These are phyloP conservation scores for Eucalyptus regnans DNA, from an alignment of 345 rosid genomes.

Conservation along the genomic window DNA sequence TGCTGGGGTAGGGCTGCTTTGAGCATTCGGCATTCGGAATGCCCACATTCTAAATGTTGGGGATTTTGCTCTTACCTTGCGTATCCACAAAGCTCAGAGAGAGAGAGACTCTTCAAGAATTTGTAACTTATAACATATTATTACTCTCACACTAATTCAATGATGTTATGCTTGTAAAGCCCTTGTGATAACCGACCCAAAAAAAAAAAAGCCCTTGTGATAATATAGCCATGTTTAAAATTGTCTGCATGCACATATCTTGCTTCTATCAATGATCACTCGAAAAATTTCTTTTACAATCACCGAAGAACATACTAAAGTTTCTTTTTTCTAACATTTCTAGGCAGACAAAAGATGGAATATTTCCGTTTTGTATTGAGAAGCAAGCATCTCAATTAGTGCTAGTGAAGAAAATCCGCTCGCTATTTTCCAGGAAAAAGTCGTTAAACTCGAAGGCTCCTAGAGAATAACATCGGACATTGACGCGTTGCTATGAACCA, in stretches of 20 bases:
- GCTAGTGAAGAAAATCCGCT: neutral
- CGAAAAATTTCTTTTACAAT: neutral
- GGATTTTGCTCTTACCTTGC: too few relatives aligned
- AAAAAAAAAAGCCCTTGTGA: neutral
- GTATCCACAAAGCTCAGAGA: too few relatives aligned
- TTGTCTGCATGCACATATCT: neutral
- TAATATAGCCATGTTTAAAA: neutral
- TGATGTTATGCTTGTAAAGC: neutral
- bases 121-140: accelerated
- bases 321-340: neutral
- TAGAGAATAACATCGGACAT: neutral
- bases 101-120: neutral
- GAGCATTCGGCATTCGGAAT: too few relatives aligned
- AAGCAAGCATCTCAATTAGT: neutral
- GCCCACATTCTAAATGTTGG: too few relatives aligned
- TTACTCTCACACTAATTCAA: accelerated
- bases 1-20: too few relatives aligned
- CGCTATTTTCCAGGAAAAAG: neutral
- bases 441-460: neutral
- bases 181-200: neutral
- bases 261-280: neutral
- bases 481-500: neutral
- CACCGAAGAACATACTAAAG: neutral
- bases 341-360: neutral
- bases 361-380: neutral